A percentile compares a stretch with the other conserved stretches of the same genome.
These are phyloP conservation scores for Erysimum pusillum DNA, from an alignment of 441 rosid species.

Conservation along the genomic window DNA sequence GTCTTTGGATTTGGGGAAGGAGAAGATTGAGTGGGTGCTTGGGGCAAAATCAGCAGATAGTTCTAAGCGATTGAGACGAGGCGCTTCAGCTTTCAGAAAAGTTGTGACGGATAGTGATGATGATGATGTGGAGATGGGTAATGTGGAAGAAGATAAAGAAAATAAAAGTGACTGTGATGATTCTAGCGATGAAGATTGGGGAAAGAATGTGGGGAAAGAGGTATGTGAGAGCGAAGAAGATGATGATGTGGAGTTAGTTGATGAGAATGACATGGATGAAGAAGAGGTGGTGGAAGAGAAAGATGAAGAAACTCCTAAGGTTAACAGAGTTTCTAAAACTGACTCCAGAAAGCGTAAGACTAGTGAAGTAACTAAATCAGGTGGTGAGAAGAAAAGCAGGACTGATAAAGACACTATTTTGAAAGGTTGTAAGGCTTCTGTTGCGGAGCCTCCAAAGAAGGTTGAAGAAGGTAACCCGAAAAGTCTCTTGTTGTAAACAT, in stretches of 20 bases:
- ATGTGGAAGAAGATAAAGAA: slow-evolving; percentile 49
- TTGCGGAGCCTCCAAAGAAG: slow-evolving; percentile 56
- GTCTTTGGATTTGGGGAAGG: slow-evolving; percentile 81
- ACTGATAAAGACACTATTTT: slow-evolving; percentile 41
- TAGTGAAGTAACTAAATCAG: slow-evolving; percentile 49
- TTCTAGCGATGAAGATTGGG: slow-evolving; percentile 92
- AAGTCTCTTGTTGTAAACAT: background rate
- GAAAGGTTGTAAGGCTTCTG: slow-evolving; percentile 52
- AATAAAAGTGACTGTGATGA: slow-evolving; percentile 57
- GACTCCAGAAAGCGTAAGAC: slow-evolving; percentile 65
- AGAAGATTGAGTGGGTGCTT: slow-evolving; percentile 86
- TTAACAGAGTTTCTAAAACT: slow-evolving; percentile 42
- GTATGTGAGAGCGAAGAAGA: slow-evolving; percentile 58
- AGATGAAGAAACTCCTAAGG: slow-evolving; percentile 39
- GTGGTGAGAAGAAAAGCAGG: slow-evolving; percentile 66
- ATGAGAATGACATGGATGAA: slow-evolving; percentile 53
- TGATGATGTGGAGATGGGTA: slow-evolving; percentile 52
- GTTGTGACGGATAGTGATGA: slow-evolving; percentile 60
- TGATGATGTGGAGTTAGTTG: slow-evolving; percentile 65
- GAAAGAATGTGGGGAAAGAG: slow-evolving; percentile 57
- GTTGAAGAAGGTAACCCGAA: slow-evolving; percentile 39
- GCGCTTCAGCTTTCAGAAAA: slow-evolving; percentile 58
- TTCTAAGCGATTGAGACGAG: slow-evolving; percentile 78
- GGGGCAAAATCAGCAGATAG: slow-evolving; percentile 44
- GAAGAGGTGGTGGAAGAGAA: slow-evolving; percentile 48